These are phyloP conservation scores for Trichoderma sp. DNA, from an alignment of 2,329 filamentous ascomycete genomes.

Conservation along the genomic window DNA sequence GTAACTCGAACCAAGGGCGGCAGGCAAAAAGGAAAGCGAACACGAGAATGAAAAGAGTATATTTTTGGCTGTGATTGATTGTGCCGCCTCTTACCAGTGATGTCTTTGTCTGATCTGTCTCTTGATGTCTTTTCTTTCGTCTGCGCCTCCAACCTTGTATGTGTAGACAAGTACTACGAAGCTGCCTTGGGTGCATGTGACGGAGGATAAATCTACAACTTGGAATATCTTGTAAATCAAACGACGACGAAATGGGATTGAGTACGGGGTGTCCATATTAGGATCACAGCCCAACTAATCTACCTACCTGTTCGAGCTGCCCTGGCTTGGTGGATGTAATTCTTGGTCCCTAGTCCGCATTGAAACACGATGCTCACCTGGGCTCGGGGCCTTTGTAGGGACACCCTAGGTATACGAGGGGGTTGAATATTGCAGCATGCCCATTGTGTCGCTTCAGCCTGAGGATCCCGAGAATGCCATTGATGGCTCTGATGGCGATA, in stretches of 20 bases:
- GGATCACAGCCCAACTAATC: too few species aligned
- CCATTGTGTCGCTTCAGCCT: not conserved
- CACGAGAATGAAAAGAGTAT: constrained; percentile 35
- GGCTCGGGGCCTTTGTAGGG: not conserved
- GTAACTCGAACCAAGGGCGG: constrained; percentile 35
- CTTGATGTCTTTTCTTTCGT: not conserved
- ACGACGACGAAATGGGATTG: too few species aligned
- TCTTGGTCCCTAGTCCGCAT: not conserved
- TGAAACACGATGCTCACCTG: not conserved
- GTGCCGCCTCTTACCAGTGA: not conserved
- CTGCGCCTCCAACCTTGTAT: not conserved
- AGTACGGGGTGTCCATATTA: too few species aligned
- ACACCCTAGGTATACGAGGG: not conserved
- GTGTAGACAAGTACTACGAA: not conserved
- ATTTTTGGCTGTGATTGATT: constrained; percentile 27
- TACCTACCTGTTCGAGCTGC: not conserved
- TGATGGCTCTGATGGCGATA: not conserved
- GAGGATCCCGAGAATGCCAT: not conserved
- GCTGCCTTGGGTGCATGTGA: not conserved
- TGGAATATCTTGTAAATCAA: not conserved
- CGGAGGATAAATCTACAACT: not conserved
- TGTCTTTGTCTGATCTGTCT: not conserved
- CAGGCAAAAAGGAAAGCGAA: constrained; percentile 32
- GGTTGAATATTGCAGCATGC: not conserved
- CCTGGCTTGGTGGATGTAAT: not conserved